Base-by-base conservation (phyloP, 2,329 filamentous ascomycete species). In the Fusarium liriodendri region DNA sequence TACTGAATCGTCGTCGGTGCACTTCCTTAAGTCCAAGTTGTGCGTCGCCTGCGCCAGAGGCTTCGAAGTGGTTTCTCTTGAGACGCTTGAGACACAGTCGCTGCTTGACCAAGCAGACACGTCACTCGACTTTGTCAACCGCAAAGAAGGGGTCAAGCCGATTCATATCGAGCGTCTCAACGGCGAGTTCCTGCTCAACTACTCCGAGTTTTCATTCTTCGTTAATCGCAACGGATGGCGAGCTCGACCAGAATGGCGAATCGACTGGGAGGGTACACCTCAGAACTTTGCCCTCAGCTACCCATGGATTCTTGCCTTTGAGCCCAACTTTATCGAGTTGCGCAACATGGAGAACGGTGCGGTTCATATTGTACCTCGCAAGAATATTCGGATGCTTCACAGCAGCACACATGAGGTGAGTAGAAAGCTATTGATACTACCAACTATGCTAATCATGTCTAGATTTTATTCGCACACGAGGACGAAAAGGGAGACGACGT, bases 151-250 rank as follows among this genome's bases (percentile, higher is more conserved):
- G 78, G 94, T 97, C 79, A 95, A 94, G 82, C 96, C 97, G 4
- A 97, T 99, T 74, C 96, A 98, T 80, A 98, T 99, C 76, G 97
- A 99, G 83, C 93, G 97, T 54, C 92, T 98, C 81, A 97, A 97
- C 77, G 95, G 96, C 82, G 97, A 99, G 81, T 99, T 99, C 87
- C 84, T 99, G 76, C 91, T 99, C 73, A 98, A 98, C 84, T 99
- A 99, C 85, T 97, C 95, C 6, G 97, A 99, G 82, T 99, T 98
- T 84, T 98, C 95, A 14, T 99, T 99, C 90, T 99, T 98, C 80
- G 97, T 99, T 81, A 98, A 99, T 84, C 91, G 97, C 79, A 98
- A 99, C 82, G 97, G 97, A 40, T 99, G 97, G 97, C 92, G 97
- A 72, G 96, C 96, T 63, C 90, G 95, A 79, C 95, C 95, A 6